Base-by-base conservation (phyloP, 768 basidiomycete species). In the Boletus fagicola region DNA sequence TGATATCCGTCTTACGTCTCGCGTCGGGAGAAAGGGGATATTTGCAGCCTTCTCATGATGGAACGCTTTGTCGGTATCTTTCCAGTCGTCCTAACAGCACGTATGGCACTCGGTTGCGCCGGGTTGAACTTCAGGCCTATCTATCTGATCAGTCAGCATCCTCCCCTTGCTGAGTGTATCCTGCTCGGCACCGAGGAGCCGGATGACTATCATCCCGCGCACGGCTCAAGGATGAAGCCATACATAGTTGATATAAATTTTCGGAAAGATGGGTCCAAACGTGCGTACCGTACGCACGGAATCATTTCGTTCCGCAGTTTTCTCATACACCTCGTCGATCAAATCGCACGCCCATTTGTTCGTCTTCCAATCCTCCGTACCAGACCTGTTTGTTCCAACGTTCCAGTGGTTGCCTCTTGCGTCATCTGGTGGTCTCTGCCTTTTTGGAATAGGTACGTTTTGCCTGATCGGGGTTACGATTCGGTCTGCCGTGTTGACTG, bases 141-240 rank as follows among this genome's bases (percentile, higher is more conserved):
- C n/a, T n/a, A 9, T 22, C n/a, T 28, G 11, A 33, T 51, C 49
- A 54, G 36, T 59, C 62, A 53, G 43, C 48, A 5, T 16, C 24
- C 3, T 22, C 16, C 8, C 8, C 16, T 20, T 2, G 38, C 53
- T 53, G 42, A 33, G 57, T 2, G 3, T 39, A 51, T 30, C 53
- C 12, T 15, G n/a, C 26, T 55, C 50, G 57, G 50, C 26, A 24
- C 38, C 18, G 33, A 31, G 9, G 42, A 16, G n/a, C 48, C 51
- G 53, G 42, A 6, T 5, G 13, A 31, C 13, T 28, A 1, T 28
- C n/a, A 18, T 46, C 31, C 44, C 33, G 39, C n/a, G 52, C 46
- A 35, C 52, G 58, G 64, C 39, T 49, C 58, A 59, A 61, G 33
- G 48, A 53, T 68, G 54, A 59, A 53, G 50, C 61, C 30, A 30